Evolutionary conservation across 139 green algal species (phyloP).

Genomic region (Tetradesmus lagerheimii): DNA sequence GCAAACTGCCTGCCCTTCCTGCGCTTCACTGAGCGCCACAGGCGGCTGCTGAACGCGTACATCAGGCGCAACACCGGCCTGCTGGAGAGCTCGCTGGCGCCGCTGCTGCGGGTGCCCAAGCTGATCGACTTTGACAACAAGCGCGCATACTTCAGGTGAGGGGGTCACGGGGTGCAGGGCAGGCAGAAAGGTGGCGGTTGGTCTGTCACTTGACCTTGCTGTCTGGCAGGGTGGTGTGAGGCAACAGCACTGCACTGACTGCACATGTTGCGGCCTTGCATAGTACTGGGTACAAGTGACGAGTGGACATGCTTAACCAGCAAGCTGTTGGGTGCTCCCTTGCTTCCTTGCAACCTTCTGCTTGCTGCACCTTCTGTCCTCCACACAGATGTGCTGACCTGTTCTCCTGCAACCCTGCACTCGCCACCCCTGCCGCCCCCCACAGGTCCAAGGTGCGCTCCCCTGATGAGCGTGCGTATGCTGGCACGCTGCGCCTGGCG

Average conservation of each 20-base stretch:
- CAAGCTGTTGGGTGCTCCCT: too few species aligned
- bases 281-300: too few species aligned
- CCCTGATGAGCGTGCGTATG: conserved; percentile 66
- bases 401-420: too few species aligned
- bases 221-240: too few species aligned
- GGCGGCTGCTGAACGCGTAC: conserved; percentile 92
- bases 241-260: not conserved
- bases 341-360: too few species aligned
- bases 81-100: conserved; percentile 82
- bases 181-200: not conserved
- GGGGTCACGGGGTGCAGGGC: not conserved
- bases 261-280: not conserved
- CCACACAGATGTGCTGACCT: not conserved
- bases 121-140: conserved; percentile 99
- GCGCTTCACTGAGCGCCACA: conserved; percentile 90
- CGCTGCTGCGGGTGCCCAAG: conserved; percentile 83
- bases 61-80: conserved; percentile 81
- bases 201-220: not conserved
- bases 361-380: not conserved
- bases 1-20: conserved; percentile 46
- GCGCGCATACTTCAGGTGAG: conserved; percentile 84
- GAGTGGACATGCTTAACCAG: too few species aligned
- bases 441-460: conserved; percentile 64
- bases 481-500: conserved; percentile 78
- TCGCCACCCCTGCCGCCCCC: not conserved